A percentile compares a stretch with the other conserved stretches of the same genome.
phyloP scores from a whole-genome alignment of 768 basidiomycete genomes.

The Xanthoconium purpureum region DNA sequence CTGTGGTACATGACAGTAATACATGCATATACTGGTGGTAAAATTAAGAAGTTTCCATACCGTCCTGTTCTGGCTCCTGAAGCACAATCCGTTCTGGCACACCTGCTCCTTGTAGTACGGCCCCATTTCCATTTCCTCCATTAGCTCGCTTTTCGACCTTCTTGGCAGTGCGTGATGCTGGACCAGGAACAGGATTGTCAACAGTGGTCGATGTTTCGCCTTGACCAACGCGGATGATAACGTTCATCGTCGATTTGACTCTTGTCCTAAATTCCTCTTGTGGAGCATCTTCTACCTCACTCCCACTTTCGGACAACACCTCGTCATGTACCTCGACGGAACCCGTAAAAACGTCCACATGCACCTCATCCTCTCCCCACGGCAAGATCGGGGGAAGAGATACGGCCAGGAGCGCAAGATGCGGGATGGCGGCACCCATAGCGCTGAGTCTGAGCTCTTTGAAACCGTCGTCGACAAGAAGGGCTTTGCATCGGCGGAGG shows the following conservation, averaged over 20 bases:
- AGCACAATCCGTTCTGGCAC: slow-evolving; percentile 32
- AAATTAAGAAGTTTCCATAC: slow-evolving; percentile 32
- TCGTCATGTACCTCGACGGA: slow-evolving; percentile 78
- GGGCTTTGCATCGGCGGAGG: slow-evolving; percentile 71
- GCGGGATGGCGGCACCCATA: slow-evolving; percentile 89
- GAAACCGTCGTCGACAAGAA: slow-evolving; percentile 75
- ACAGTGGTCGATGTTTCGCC: slow-evolving; percentile 40
- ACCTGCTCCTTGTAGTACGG: background rate
- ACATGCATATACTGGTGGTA: background rate
- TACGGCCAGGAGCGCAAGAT: slow-evolving; percentile 63
- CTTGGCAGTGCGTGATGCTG: slow-evolving; percentile 1
- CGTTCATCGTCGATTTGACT: slow-evolving; percentile 64
- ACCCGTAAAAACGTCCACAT: slow-evolving; percentile 60
- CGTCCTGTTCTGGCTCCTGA: slow-evolving; percentile 44
- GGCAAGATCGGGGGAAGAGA: slow-evolving; percentile 75
- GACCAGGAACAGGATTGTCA: slow-evolving; percentile 1
- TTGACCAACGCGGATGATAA: slow-evolving; percentile 61
- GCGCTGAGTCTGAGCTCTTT: slow-evolving; percentile 73
- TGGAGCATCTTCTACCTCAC: slow-evolving; percentile 59
- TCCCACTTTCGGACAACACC: slow-evolving; percentile 41
- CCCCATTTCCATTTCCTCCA: slow-evolving; percentile 5
- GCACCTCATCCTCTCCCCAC: slow-evolving; percentile 58
- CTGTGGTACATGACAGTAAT: background rate
- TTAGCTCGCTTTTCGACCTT: slow-evolving; percentile 5
- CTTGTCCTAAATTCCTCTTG: slow-evolving; percentile 58